Evolutionary conservation across 2,329 filamentous ascomycete genomes (phyloP).

Genomic region (Xylariaceae sp.): DNA sequence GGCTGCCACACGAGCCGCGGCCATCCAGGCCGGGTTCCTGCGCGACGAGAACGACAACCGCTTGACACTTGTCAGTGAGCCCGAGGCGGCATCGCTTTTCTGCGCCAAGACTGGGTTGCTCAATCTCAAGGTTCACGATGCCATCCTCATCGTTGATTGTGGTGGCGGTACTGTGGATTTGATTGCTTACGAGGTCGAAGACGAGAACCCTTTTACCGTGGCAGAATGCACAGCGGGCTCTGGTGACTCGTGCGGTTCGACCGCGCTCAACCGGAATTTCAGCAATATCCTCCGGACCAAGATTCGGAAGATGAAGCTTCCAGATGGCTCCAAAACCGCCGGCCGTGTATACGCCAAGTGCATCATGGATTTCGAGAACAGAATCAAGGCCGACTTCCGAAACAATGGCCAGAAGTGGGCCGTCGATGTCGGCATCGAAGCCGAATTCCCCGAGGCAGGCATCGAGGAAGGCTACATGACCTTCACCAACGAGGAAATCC

Average conservation of each 20-base stretch:
- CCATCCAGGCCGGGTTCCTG: conserved; percentile 93
- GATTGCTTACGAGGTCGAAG: conserved; percentile 97
- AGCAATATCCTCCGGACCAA: conserved; percentile 96
- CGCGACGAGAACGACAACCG: conserved; percentile 97
- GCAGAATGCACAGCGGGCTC: conserved; percentile 96
- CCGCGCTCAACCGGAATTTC: conserved; percentile 94
- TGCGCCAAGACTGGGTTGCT: conserved; percentile 94
- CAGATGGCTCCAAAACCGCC: conserved; percentile 94
- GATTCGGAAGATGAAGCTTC: conserved; percentile 98
- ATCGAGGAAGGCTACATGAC: conserved; percentile 99
- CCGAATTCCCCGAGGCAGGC: conserved; percentile 92
- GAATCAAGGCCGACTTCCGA: conserved; percentile 98
- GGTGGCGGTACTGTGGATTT: conserved; percentile 97
- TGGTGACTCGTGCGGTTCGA: conserved; percentile 97
- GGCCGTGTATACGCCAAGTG: conserved; percentile 98
- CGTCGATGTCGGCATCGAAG: conserved; percentile 96
- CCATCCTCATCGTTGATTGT: conserved; percentile 96
- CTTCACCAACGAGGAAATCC: conserved; percentile 97
- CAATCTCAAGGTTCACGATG: conserved; percentile 96
- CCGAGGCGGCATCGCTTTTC: conserved; percentile 94
- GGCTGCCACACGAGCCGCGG: conserved; percentile 88
- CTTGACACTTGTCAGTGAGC: conserved; percentile 88
- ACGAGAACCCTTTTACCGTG: conserved; percentile 94
- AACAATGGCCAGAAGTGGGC: conserved; percentile 99
- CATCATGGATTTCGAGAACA: conserved; percentile 99